Evolutionary conservation across 2,329 filamentous ascomycete genomes (phyloP).

Genomic region (Cladosporium colombiae): DNA sequence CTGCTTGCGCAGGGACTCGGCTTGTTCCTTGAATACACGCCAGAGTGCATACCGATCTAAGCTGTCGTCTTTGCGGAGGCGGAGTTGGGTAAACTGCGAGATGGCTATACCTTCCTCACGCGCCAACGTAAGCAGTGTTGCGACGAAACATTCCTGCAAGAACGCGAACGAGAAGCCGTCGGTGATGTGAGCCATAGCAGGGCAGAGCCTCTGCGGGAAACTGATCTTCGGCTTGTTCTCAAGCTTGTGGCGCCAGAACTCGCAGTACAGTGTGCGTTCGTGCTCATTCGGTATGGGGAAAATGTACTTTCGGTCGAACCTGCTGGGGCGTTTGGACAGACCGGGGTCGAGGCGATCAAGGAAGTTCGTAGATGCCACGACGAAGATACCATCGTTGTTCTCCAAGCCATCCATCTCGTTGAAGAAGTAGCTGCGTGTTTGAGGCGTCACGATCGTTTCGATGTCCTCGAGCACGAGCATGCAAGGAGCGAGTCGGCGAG

Average conservation of each 20-base stretch:
- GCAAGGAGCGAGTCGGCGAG: conserved; percentile 64
- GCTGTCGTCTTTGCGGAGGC: conserved; percentile 28
- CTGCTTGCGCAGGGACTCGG: conserved; percentile 61
- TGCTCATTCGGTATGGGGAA: conserved; percentile 54
- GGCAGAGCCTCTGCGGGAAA: conserved; percentile 60
- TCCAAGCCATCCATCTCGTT: conserved; percentile 72
- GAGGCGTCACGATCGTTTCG: conserved; percentile 65
- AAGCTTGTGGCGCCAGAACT: conserved; percentile 64
- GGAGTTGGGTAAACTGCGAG: not conserved
- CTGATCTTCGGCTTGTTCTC: conserved; percentile 57
- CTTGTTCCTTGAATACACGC: conserved; percentile 63
- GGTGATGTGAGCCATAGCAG: conserved; percentile 61
- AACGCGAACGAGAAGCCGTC: conserved; percentile 68
- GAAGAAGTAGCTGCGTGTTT: conserved; percentile 67
- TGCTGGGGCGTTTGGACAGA: conserved; percentile 60
- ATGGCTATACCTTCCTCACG: conserved; percentile 29
- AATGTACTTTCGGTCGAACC: conserved; percentile 67
- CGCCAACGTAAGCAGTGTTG: conserved; percentile 61
- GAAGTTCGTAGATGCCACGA: conserved; percentile 47
- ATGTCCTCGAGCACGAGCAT: conserved; percentile 72
- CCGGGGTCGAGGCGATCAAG: conserved; percentile 67
- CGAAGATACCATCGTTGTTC: conserved; percentile 69
- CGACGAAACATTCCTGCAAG: conserved; percentile 69
- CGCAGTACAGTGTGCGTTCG: conserved; percentile 62
- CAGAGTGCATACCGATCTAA: conserved; percentile 57